Evolutionary conservation across 495 filamentous ascomycete genomes (phyloP).

Genomic region (Sordaria brevicollis): DNA sequence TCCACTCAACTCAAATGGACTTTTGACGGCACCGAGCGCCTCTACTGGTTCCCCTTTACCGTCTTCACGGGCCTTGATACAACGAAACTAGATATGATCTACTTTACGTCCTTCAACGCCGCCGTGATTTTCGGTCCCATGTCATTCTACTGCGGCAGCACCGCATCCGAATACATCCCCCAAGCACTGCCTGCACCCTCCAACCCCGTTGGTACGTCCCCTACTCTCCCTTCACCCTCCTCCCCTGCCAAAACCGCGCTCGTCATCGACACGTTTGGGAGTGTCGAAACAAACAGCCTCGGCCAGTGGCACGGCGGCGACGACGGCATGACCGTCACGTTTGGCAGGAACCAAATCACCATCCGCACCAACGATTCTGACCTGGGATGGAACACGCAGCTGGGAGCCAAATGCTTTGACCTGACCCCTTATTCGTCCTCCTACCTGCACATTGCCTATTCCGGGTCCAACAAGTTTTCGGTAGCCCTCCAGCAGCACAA

Average conservation of each 20-base stretch:
- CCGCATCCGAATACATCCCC: slow-evolving; percentile 39
- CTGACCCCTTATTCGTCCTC: slow-evolving; percentile 43
- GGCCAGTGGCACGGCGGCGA: slow-evolving; percentile 64
- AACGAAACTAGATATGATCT: slow-evolving; percentile 41
- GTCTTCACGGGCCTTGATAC: slow-evolving; percentile 41
- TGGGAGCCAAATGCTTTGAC: slow-evolving; percentile 50
- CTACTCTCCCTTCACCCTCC: slow-evolving; percentile 39
- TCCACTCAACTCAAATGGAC: slow-evolving; percentile 45
- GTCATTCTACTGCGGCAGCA: slow-evolving; percentile 48
- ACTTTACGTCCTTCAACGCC: slow-evolving; percentile 35
- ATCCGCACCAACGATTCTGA: slow-evolving; percentile 59
- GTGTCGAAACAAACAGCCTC: slow-evolving; percentile 47
- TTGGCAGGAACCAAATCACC: slow-evolving; percentile 40
- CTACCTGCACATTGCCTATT: slow-evolving; percentile 64
- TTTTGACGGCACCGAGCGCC: slow-evolving; percentile 49
- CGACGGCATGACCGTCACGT: slow-evolving; percentile 38
- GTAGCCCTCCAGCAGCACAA: slow-evolving; percentile 69
- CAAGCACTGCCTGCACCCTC: slow-evolving; percentile 24
- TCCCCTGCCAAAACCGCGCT: slow-evolving; percentile 41
- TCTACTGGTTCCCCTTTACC: slow-evolving; percentile 50
- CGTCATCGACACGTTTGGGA: slow-evolving; percentile 58
- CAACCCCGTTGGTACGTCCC: slow-evolving; percentile 7
- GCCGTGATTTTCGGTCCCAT: slow-evolving; percentile 46
- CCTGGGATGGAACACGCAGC: slow-evolving; percentile 57
- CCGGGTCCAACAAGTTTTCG: slow-evolving; percentile 55